Base-by-base conservation (phyloP, 345 rosid species). In the Excoecaria agallocha region DNA sequence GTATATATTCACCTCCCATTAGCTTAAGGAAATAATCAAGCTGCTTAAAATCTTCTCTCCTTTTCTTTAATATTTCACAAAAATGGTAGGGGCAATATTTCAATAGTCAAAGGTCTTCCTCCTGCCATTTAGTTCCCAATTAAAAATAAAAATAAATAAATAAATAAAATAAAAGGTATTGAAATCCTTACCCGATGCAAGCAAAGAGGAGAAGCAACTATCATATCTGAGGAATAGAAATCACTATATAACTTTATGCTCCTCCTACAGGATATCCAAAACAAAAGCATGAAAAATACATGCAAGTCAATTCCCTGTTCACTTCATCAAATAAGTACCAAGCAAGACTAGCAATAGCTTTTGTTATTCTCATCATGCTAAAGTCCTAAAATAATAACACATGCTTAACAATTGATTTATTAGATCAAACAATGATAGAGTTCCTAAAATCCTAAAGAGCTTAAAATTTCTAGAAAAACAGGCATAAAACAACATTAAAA, bases 201-300 rank as follows among this genome's bases (percentile, higher is more conserved):
- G 74, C 80, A 84, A 75, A 92, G 76, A 78, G 97, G 95, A 79
- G 98, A 94, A 76, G 97, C 97, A 79, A 94, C 85, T 78, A 94
- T 92, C 68, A 94, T 80, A 75, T 94, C 98, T 4, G 98, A 90
- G 71, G 96, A 84, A 80, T 94, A 89, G 75, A 92, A 92, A 77
- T 94, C 95, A 74, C 85, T 90, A 79, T 79, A 94, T 72, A 94
- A 82, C 84, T 83, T 91, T 65, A 92, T 86, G 86, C 93, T 88
- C 85, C 77, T 91, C 87, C 98, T 93, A 85, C 66, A 76, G 63
- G 74, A 72, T 61, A 77, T 20, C 46, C 72, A 72, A 56, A 20
- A 83, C 68, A 58, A 49, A 54, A 20, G 25, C n/a, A 68, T 43
- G 22, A 59, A 59, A 37, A 57, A 6, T 35, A 57, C 13, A 60